phyloP scores from a whole-genome alignment of 1,284 basidiomycete species.

The Singerocomus inundabilis region DNA sequence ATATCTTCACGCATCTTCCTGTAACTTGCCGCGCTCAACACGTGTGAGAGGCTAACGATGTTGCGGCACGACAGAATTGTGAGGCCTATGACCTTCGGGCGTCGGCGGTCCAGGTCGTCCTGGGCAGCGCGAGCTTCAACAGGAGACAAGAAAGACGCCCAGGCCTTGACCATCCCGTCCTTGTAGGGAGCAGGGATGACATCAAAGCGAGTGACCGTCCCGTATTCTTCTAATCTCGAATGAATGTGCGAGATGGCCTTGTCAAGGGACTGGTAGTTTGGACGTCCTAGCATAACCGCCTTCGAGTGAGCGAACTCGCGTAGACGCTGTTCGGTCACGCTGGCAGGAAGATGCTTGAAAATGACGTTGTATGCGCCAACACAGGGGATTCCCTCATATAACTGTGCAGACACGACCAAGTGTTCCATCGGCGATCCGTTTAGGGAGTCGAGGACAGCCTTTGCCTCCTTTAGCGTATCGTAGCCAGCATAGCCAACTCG shows the following conservation, averaged over 20 bases:
- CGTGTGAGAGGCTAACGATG: slow-evolving; percentile 46
- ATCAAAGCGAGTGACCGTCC: slow-evolving; percentile 45
- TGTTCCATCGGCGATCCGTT: slow-evolving; percentile 37
- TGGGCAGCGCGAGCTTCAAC: slow-evolving; percentile 50
- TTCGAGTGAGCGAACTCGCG: slow-evolving; percentile 44
- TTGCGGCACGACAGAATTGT: slow-evolving; percentile 49
- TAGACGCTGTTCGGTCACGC: slow-evolving; percentile 42
- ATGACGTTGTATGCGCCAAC: slow-evolving; percentile 57
- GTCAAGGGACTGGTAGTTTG: slow-evolving; percentile 46
- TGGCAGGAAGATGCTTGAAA: slow-evolving; percentile 50
- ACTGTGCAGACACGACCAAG: slow-evolving; percentile 41
- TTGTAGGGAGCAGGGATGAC: slow-evolving; percentile 50
- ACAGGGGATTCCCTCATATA: slow-evolving; percentile 55
- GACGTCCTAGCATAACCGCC: slow-evolving; percentile 49
- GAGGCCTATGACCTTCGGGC: slow-evolving; percentile 41
- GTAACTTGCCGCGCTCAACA: slow-evolving; percentile 39
- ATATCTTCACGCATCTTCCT: slow-evolving; percentile 40
- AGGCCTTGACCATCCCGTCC: slow-evolving; percentile 47
- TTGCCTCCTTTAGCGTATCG: slow-evolving; percentile 43
- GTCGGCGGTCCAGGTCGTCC: slow-evolving; percentile 42
- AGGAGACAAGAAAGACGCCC: slow-evolving; percentile 51
- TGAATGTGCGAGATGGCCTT: slow-evolving; percentile 42
- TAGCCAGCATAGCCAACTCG: slow-evolving; percentile 61
- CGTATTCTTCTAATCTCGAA: slow-evolving; percentile 38
- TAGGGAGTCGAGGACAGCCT: slow-evolving; percentile 43